Percentiles rank a stretch among this genome's conserved stretches.
Evolutionary conservation across 805 yeast species (phyloP).

Genomic region (Wickerhamomyces xylosicus): DNA sequence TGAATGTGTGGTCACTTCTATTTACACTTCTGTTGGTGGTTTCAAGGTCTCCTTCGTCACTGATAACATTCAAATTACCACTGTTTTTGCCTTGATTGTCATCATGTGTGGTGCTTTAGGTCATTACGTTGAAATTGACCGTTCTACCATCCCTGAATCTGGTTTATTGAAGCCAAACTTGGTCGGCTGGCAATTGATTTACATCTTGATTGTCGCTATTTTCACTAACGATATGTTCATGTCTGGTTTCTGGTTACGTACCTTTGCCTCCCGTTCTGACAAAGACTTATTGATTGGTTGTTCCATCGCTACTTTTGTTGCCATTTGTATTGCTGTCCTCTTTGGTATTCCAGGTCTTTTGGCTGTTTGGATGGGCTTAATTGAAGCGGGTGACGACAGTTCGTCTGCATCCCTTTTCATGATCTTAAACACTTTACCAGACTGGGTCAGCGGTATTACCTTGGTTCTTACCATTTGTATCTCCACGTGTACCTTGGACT

Average conservation of each 20-base stretch:
- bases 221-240: slow-evolving; percentile 83
- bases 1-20: slow-evolving; percentile 78
- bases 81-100: slow-evolving; percentile 56
- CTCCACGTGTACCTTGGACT: slow-evolving; percentile 85
- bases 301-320: slow-evolving; percentile 59
- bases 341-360: slow-evolving; percentile 78
- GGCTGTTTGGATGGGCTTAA: slow-evolving; percentile 83
- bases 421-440: slow-evolving; percentile 61
- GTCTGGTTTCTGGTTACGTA: slow-evolving; percentile 90
- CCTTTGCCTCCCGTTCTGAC: slow-evolving; percentile 79
- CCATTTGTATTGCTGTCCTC: slow-evolving; percentile 53
- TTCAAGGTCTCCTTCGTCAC: slow-evolving; percentile 82
- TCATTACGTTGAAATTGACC: slow-evolving; percentile 48
- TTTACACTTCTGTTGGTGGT: slow-evolving; percentile 84
- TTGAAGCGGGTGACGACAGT: slow-evolving; percentile 32
- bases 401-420: slow-evolving; percentile 67
- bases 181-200: slow-evolving; percentile 84
- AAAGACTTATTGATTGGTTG: slow-evolving; percentile 69
- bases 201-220: slow-evolving; percentile 78
- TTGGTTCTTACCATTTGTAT: slow-evolving; percentile 62
- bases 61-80: slow-evolving; percentile 74
- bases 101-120: slow-evolving; percentile 78
- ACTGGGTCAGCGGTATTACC: slow-evolving; percentile 80
- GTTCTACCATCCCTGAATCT: slow-evolving; percentile 50
- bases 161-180: slow-evolving; percentile 55